Evolutionary conservation across 768 basidiomycete species (phyloP).

Genomic region (Daedalea quercina): DNA sequence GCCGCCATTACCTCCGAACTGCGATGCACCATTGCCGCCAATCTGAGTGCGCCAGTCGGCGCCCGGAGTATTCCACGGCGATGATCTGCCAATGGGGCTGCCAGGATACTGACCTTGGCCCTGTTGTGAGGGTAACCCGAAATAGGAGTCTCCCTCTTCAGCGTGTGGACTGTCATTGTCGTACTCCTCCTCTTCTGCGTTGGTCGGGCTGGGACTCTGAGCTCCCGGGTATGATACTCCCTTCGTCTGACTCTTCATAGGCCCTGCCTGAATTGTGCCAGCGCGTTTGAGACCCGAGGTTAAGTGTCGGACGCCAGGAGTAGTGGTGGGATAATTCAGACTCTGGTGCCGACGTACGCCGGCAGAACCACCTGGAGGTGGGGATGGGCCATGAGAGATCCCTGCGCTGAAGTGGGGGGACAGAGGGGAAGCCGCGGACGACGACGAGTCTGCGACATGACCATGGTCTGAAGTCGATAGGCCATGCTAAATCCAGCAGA

Average conservation of each 20-base stretch:
- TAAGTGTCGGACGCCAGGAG: slow-evolving; percentile 41
- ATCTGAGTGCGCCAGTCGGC: slow-evolving; percentile 54
- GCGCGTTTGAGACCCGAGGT: slow-evolving; percentile 60
- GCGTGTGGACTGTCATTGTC: slow-evolving; percentile 42
- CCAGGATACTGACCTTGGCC: slow-evolving; percentile 37
- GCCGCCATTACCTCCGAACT: slow-evolving; percentile 13
- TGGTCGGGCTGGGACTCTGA: slow-evolving; percentile 39
- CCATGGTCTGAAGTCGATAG: slow-evolving; percentile 24
- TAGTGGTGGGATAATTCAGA: slow-evolving; percentile 64
- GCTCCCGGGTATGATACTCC: slow-evolving; percentile 19
- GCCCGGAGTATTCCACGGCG: slow-evolving; percentile 55
- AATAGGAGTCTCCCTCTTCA: slow-evolving; percentile 55
- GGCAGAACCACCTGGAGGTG: slow-evolving; percentile 47
- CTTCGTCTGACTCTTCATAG: slow-evolving; percentile 28
- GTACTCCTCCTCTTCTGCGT: slow-evolving; percentile 55
- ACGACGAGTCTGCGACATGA: slow-evolving; percentile 42
- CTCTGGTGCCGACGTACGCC: slow-evolving; percentile 77
- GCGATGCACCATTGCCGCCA: slow-evolving; percentile 17
- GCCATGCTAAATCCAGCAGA: slow-evolving; percentile 26
- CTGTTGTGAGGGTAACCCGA: slow-evolving; percentile 35
- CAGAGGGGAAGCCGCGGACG: slow-evolving; percentile 48
- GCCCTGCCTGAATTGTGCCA: slow-evolving; percentile 60
- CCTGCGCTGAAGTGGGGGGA: slow-evolving; percentile 51
- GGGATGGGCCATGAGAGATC: slow-evolving; percentile 50
- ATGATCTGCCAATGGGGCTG: slow-evolving; percentile 54